Percentiles rank a stretch among this genome's conserved stretches.
These are phyloP conservation scores for Globisporangium barbulae DNA, from an alignment of 352 stramenopile genomes.

Conservation along the genomic window DNA sequence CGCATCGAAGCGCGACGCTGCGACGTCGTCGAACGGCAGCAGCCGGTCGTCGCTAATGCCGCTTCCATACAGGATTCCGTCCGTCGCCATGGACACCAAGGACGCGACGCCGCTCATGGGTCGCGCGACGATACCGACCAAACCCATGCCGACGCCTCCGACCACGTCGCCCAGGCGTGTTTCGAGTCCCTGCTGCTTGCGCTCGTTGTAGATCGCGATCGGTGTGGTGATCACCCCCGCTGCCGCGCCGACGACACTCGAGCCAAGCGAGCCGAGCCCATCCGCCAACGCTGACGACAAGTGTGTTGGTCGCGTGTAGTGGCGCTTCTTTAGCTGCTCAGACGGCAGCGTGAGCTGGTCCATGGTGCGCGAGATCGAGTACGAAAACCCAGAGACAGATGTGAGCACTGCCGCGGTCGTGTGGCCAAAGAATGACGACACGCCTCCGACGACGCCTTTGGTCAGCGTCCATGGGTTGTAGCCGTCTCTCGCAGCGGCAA, in stretches of 20 bases:
- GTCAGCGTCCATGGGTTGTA: slow-evolving; percentile 79
- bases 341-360: slow-evolving; percentile 72
- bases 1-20: slow-evolving; percentile 37
- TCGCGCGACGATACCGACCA: slow-evolving; percentile 75
- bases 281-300: slow-evolving; percentile 59
- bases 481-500: slow-evolving; percentile 59
- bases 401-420: slow-evolving; percentile 63
- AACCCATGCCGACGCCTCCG: slow-evolving; percentile 67
- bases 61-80: slow-evolving; percentile 65
- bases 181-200: slow-evolving; percentile 52
- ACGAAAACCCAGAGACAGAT: slow-evolving; percentile 77
- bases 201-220: slow-evolving; percentile 71
- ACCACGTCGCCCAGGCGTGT: slow-evolving; percentile 63
- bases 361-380: slow-evolving; percentile 78
- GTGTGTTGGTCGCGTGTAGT: slow-evolving; percentile 63
- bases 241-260: slow-evolving; percentile 71
- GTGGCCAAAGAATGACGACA: slow-evolving; percentile 73
- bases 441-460: slow-evolving; percentile 61
- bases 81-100: slow-evolving; percentile 70
- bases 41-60: slow-evolving; percentile 38
- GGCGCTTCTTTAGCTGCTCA: slow-evolving; percentile 53
- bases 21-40: slow-evolving; percentile 26
- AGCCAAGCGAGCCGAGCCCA: slow-evolving; percentile 67
- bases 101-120: slow-evolving; percentile 77
- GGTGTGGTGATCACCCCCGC: slow-evolving; percentile 75